phyloP scores from a whole-genome alignment of 768 basidiomycete species.

The Naganishia friedmannii region DNA sequence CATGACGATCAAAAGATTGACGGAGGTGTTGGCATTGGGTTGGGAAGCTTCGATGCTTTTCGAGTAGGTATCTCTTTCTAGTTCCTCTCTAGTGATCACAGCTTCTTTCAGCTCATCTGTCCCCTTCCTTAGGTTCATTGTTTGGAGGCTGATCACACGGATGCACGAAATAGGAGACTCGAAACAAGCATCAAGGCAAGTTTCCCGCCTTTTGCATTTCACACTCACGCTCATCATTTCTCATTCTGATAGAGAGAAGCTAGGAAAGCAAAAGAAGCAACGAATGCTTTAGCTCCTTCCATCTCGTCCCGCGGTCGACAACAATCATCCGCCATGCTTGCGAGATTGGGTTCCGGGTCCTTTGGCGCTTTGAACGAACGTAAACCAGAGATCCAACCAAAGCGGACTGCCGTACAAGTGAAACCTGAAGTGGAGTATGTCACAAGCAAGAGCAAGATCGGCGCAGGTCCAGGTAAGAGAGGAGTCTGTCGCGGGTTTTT shows the following conservation, averaged over 20 bases:
- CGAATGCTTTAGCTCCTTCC: neutral
- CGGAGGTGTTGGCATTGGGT: slow-evolving; percentile 24
- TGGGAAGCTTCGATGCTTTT: slow-evolving; percentile 14
- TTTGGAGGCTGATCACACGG: neutral
- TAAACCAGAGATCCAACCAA: slow-evolving; percentile 9
- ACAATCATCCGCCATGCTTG: slow-evolving; percentile 6
- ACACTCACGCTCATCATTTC: neutral
- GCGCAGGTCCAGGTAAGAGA: neutral
- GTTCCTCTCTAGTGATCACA: too few relatives aligned
- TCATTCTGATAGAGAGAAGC: neutral
- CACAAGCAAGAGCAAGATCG: neutral
- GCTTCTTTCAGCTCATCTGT: neutral
- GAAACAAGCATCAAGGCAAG: neutral
- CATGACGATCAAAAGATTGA: neutral
- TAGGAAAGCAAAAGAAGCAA: slow-evolving; percentile 2
- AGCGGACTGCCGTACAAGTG: neutral
- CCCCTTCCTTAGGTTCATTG: slow-evolving; percentile 2
- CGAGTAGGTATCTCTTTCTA: neutral
- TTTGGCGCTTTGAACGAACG: slow-evolving; percentile 9
- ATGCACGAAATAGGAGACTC: neutral
- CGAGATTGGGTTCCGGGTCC: neutral
- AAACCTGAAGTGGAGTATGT: slow-evolving; percentile 7
- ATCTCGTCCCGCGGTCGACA: neutral
- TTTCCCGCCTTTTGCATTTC: neutral
- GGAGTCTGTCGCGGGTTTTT: neutral